Evolutionary conservation across 1,284 basidiomycete genomes (phyloP), one percentile per base, ranked within the genome.

Genomic region (Dichomitus squalens): DNA sequence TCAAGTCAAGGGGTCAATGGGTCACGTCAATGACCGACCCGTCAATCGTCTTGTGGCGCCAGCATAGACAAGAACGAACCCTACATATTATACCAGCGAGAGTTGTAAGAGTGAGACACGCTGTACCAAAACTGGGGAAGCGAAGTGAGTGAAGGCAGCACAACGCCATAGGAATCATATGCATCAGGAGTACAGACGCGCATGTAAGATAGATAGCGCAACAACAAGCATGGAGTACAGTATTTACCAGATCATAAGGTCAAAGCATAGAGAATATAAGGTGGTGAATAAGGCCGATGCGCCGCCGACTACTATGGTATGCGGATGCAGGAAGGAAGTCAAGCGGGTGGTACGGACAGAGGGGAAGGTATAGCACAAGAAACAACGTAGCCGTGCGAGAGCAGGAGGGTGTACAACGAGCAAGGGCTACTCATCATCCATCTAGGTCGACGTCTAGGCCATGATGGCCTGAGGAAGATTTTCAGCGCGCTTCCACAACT

Each of bases 401-500:
- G 27, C 14, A 47, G 9, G 23, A 41, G 25, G 21, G 12, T 14
- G 40, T 23, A 18, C 6, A 23, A 9, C 21, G 39, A 25, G 23
- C 18, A n/a, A 41, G 40, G 11, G 12, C 14, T 16, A 41, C 23
- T 2, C 23, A 25, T 6, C 12, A 12, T n/a, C 14, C 21, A n/a
- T n/a, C 23, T 4, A 23, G 11, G 21, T 16, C 6, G 21, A 47
- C 12, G 44, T 43, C 18, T 48, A 55, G 11, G 48, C 43, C 7
- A 53, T 33, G 47, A 59, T 43, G 29, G 51, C 59, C 16, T 49
- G 62, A 16, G 64, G 69, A 27, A 65, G 41, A 55, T 71, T 67
- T 46, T 76, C 77, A 4, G 82, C 80, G 20, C 70, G 61, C 1
- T 63, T 69, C 78, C 81, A 83, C 9, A 79, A 58, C 14, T 73